These are phyloP conservation scores for Fusarium tanahbumbuense DNA, from an alignment of 2,329 filamentous ascomycete genomes.

Conservation along the genomic window DNA sequence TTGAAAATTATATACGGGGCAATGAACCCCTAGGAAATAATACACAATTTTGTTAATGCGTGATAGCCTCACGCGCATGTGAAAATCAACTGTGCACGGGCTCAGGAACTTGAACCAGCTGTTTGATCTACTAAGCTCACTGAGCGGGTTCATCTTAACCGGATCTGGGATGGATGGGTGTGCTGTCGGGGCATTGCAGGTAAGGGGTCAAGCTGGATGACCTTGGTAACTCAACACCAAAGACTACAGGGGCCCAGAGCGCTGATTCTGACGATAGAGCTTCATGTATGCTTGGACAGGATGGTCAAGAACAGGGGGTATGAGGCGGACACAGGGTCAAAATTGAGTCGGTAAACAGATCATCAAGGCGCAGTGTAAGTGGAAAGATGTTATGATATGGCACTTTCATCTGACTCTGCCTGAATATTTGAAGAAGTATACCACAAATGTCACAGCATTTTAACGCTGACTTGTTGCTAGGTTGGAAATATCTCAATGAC, in stretches of 20 bases:
- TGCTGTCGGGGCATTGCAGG: background rate
- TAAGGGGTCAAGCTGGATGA: constrained; percentile 1
- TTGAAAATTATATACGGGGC: background rate
- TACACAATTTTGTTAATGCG: background rate
- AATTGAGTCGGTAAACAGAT: background rate
- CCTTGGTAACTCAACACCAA: constrained; percentile 16
- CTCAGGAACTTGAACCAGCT: background rate
- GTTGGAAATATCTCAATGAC: too few species aligned
- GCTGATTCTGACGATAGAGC: background rate
- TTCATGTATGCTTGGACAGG: background rate
- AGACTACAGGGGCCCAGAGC: background rate
- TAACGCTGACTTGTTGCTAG: background rate
- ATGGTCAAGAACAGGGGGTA: background rate
- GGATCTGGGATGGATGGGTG: constrained; percentile 4
- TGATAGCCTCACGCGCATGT: background rate
- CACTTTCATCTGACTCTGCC: background rate
- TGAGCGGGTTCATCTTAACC: constrained; percentile 1
- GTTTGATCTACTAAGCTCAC: background rate
- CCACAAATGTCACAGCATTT: accelerated
- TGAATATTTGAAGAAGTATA: background rate
- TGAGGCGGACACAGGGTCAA: background rate
- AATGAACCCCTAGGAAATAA: background rate
- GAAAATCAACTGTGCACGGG: background rate
- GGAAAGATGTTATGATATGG: background rate
- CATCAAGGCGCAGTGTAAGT: background rate